These are phyloP conservation scores for Scheffersomyces parashehatae DNA, from an alignment of 1,139 yeast genomes.

Conservation along the genomic window DNA sequence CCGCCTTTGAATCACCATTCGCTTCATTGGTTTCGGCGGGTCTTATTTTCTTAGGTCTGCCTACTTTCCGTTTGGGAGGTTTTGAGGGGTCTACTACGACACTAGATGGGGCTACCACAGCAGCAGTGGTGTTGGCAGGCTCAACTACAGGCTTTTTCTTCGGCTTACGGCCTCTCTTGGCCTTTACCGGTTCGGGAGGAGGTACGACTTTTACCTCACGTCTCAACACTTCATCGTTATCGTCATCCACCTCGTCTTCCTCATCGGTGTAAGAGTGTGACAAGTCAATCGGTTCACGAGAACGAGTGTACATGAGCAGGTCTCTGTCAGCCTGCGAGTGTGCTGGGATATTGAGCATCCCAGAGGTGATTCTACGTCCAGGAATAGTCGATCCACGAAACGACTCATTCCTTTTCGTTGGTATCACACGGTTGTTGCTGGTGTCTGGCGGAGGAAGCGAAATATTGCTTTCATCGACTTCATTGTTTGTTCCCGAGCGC, in stretches of 20 bases:
- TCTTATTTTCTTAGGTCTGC: not conserved
- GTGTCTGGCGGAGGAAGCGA: conserved; percentile 40
- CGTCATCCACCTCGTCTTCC: conserved; percentile 3
- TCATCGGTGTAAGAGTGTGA: not conserved
- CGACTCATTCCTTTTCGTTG: conserved; percentile 21
- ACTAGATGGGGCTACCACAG: not conserved
- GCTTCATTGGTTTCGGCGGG: not conserved
- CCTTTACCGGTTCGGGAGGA: conserved; percentile 2
- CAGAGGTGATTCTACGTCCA: conserved; percentile 61
- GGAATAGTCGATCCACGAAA: conserved; percentile 21
- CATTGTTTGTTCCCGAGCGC: conserved; percentile 5
- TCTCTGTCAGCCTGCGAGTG: conserved; percentile 8
- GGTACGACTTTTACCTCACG: not conserved
- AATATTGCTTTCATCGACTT: conserved; percentile 20
- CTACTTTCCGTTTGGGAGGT: not conserved
- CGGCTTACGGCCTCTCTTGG: not conserved
- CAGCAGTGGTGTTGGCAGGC: not conserved
- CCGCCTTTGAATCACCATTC: not conserved
- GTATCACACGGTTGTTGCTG: conserved; percentile 23
- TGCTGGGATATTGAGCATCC: conserved; percentile 52
- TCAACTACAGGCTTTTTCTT: not conserved
- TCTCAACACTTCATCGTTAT: not conserved
- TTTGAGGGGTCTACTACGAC: no score
- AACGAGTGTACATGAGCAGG: no score
- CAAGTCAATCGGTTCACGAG: not conserved